Evolutionary conservation across 192 early-diverging fungal genomes (phyloP), one percentile per base, ranked within the genome.

Genomic region (Mortierella antarctica): DNA sequence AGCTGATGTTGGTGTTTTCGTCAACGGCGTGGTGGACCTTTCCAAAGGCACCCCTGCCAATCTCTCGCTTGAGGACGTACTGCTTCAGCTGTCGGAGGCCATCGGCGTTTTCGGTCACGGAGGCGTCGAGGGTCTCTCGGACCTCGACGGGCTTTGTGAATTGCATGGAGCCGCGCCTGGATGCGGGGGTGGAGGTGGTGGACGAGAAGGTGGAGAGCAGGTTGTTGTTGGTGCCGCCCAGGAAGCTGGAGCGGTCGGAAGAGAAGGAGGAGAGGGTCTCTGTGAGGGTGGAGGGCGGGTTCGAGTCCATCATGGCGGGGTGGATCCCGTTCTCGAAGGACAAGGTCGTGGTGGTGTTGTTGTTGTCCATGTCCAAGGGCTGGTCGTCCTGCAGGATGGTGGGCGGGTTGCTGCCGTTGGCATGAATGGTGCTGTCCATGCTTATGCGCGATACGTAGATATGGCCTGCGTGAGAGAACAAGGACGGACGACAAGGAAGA

Each of bases 11-110:
- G 11, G 86, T 88, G 17, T 76, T 70, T 21, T 71, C 86, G 82
- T 95, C 89, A 51, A 85, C 78, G 42, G 86, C 95, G 41, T 92
- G 81, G 79, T 93, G 90, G 2, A 99, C 98, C 6, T 90, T 94
- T 39, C 98, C 98, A 82, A 92, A 99, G 45, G 93, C 89, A 20
- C 98, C 98, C 20, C 87, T 83, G 13, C 98, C 98, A 50, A 99
- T 90, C 65, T 89, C 87, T 53, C 89, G 82, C 65, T 87, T 87
- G 12, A 99, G 65, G 23, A 87, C 62, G 70, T 99, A 99, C 56
- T 97, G 89, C 85, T 95, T 96, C 60, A 99, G 82, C 40, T 89
- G 87, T 54, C 88, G 86, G n/a, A 83, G 53, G 39, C 95, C 96
- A 14, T 93, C 88, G 11, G 85, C 88, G 63, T 86, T 88, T 66